Percentiles rank a stretch among this genome's conserved stretches.
Conservation (phyloP, 2,329 filamentous ascomycete genomes). For the Xylogone sp. region DNA sequence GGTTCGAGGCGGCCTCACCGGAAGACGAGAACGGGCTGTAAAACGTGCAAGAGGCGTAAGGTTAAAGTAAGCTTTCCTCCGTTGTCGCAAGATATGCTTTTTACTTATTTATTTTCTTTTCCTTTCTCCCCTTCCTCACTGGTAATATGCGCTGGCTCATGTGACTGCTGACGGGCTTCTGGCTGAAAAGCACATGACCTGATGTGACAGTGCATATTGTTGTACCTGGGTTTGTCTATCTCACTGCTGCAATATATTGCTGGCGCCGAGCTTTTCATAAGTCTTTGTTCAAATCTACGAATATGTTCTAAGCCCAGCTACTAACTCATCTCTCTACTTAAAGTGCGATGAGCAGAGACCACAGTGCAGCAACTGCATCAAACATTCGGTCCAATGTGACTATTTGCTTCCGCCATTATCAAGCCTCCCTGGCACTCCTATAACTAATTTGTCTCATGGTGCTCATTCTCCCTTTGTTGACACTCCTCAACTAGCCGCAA, state of each 20-base stretch:
- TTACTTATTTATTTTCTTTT: not conserved
- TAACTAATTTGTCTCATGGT: constrained; percentile 2
- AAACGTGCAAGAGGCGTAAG: constrained; percentile 36
- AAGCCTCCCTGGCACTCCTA: constrained; percentile 8
- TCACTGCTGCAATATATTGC: too few relatives aligned
- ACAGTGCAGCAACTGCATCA: constrained; percentile 36
- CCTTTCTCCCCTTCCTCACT: not conserved
- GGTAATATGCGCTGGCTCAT: too few relatives aligned
- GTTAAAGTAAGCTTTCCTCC: constrained; percentile 31
- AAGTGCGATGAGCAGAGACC: constrained; percentile 38
- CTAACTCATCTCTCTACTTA: not conserved
- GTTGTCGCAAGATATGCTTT: too few relatives aligned
- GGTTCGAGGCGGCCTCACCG: constrained; percentile 21
- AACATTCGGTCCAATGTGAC: constrained; percentile 36
- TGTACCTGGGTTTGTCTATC: too few relatives aligned
- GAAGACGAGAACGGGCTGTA: constrained; percentile 36
- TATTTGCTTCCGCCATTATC: constrained; percentile 20
- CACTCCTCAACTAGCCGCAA: not conserved
- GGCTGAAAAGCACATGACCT: not conserved
- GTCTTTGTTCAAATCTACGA: too few relatives aligned
- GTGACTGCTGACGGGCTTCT: not conserved
- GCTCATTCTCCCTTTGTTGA: constrained; percentile 2
- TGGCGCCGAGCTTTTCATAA: too few relatives aligned
- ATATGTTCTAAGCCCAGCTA: not conserved
- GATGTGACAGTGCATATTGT: too few relatives aligned